Percentiles rank a stretch among this genome's conserved stretches.
phyloP scores from a whole-genome alignment of 495 filamentous ascomycete genomes.

The Pseudoneurospora amorphoporcata region DNA sequence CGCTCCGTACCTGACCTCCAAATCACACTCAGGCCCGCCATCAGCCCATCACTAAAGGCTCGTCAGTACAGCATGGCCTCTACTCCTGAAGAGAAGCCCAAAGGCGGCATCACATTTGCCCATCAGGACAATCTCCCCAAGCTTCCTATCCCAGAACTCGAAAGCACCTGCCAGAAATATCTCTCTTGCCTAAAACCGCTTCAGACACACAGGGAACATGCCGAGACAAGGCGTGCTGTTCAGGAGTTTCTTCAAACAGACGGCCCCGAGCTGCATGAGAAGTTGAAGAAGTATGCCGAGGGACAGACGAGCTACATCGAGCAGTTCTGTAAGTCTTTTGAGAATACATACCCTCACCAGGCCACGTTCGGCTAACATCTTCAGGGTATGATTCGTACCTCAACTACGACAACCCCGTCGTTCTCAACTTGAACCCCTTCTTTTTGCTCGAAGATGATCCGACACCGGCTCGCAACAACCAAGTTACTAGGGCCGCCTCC shows the following conservation, averaged over 20 bases:
- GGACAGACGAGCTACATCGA: conserved; percentile 95
- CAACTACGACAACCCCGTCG: conserved; percentile 96
- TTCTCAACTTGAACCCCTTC: conserved; percentile 95
- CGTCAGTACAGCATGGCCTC: conserved; percentile 21
- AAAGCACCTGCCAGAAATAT: conserved; percentile 69
- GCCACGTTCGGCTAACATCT: not conserved
- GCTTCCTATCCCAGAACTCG: conserved; percentile 88
- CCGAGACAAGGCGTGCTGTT: conserved; percentile 70
- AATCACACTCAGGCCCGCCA: conserved; percentile 19
- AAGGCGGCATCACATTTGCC: conserved; percentile 73
- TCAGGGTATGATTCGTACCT: conserved; percentile 97
- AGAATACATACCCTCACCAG: not conserved
- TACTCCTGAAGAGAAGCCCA: conserved; percentile 30
- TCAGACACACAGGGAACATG: conserved; percentile 70
- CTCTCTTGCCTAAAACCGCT: conserved; percentile 70
- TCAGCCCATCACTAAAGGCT: conserved; percentile 16
- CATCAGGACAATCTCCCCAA: conserved; percentile 82
- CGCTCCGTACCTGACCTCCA: conserved; percentile 21
- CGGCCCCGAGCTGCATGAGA: conserved; percentile 77
- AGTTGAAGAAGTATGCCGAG: conserved; percentile 84
- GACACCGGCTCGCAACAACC: conserved; percentile 89
- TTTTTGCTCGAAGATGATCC: conserved; percentile 97
- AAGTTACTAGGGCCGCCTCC: conserved; percentile 90
- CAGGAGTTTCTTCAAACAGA: conserved; percentile 78
- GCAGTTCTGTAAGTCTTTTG: conserved; percentile 75